Evolutionary conservation across 805 yeast species (phyloP), one percentile per base, ranked within the genome.

Genomic region (Saccharomycopsis javanensis): DNA sequence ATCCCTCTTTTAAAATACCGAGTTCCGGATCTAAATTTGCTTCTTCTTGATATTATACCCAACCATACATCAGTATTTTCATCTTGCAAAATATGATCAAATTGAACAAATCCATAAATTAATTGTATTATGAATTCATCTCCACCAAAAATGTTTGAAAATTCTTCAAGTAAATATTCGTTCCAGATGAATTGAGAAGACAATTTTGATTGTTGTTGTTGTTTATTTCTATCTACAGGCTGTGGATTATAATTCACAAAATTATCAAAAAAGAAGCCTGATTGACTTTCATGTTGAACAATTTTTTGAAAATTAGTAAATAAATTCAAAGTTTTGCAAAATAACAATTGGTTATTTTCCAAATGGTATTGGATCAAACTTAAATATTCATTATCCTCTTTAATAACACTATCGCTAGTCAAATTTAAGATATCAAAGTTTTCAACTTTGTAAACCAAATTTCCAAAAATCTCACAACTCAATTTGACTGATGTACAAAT

Each of bases 1-100:
- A 92, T 80, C 60, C 99, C 99, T 69, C 99, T 83, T 60, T 96
- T 88, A 79, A 92, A 90, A 71, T 90, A 94, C 66, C 99, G 79
- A 0, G 98, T 92, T 56, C 99, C 99, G 0, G 98, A 97, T 64
- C 98, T 75, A 67, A 79, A 79, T 58, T 82, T 77, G 53, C 83
- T 76, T 64, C 94, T 79, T 69, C 95, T 81, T 13, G 91, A 79
- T 60, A 87, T 77, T 58, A 87, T 66, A 64, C 96, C 96, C 69
- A 91, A 83, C n/a, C 33, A 42, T 15, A 86, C 82, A 31, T 56
- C 51, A 35, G 15, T 31, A 2, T 60, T 34, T 20, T 33, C 33
- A 20, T 75, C 65, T 5, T 89, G 77, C 45, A 64, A 59, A 15
- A 20, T 33, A 6, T n/a, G 50, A 28, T 50, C 51, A 53, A 83